phyloP scores from a whole-genome alignment of 169 alveolate species.

The Babesia caballi region DNA sequence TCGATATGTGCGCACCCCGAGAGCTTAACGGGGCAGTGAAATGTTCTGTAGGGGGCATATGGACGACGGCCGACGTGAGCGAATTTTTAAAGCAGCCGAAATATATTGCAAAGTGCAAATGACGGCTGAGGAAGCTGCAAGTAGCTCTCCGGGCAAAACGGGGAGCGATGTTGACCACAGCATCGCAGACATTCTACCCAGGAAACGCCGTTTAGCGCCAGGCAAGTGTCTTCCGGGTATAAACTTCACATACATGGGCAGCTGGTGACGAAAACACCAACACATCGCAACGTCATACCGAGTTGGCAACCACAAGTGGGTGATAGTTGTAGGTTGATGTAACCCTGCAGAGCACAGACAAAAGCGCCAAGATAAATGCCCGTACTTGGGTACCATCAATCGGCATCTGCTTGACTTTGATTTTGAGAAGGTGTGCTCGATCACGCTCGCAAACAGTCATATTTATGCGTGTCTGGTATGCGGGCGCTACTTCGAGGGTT shows the following conservation, averaged over 20 bases:
- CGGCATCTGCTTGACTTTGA: conserved; percentile 96
- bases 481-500: conserved; percentile 95
- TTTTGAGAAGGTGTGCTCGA: conserved; percentile 95
- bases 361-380: conserved; percentile 79
- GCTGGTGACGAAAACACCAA: not conserved
- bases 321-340: not conserved
- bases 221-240: not conserved
- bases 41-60: too few relatives aligned
- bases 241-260: not conserved
- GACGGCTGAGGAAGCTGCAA: not conserved
- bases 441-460: conserved; percentile 91
- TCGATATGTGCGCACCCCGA: too few relatives aligned
- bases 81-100: too few relatives aligned
- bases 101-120: too few relatives aligned
- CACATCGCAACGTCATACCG: not conserved
- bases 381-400: conserved; percentile 92
- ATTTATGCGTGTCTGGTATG: conserved; percentile 97
- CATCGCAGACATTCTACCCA: not conserved
- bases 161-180: not conserved
- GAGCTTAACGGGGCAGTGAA: too few relatives aligned
- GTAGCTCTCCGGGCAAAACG: too few relatives aligned
- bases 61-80: too few relatives aligned
- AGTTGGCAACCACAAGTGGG: not conserved
- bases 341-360: not conserved
- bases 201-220: not conserved